Base-by-base conservation (phyloP, 257 asterid genomes). In the Penstemon newberryi region DNA sequence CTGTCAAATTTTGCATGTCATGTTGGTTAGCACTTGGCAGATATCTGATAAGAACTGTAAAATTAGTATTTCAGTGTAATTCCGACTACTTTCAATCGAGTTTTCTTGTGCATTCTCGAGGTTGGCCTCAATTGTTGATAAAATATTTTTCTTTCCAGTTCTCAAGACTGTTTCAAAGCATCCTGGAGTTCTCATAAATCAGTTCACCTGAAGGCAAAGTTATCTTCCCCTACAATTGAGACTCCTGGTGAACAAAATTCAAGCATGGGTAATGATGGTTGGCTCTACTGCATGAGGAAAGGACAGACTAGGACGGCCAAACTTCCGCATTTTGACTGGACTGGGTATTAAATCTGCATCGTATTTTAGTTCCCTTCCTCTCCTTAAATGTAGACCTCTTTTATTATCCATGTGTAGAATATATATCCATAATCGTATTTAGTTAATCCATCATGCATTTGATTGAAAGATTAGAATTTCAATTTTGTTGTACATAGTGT, bases 131-230 rank as follows among this genome's bases (percentile, higher is more conserved):
- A 15, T 4, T 65, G 59, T 53, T 84, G 65, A 71, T 47, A 42
- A 55, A 57, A 52, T 44, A 3, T 60, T 69, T 66, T 59, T 63
- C 47, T 51, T 70, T 61, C 49, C 78, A 90, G 99, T 83, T 67
- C 96, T 12, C 99, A 93, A 76, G 93, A 94, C 47, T 94, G 99
- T 85, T 94, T 94, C 89, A 94, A 91, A 94, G 87, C 87, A 43
- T 89, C 96, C 42, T 91, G 99, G 96, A 82, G 87, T 75, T 85
- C 97, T 74, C 99, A 94, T 75, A 94, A 94, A 79, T 79, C 89
- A 38, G 93, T 89, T 67, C 99, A 94, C 76, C 47, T 76, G 81
- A 84, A 84, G 79, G 89, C 96, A 62, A 90, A 84, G 75, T 56
- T 75, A 59, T 65, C 94, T 9, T 78, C 90, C 55, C 74, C 72